phyloP scores from a whole-genome alignment of 495 filamentous ascomycete species.

The Penicillium turbatum region DNA sequence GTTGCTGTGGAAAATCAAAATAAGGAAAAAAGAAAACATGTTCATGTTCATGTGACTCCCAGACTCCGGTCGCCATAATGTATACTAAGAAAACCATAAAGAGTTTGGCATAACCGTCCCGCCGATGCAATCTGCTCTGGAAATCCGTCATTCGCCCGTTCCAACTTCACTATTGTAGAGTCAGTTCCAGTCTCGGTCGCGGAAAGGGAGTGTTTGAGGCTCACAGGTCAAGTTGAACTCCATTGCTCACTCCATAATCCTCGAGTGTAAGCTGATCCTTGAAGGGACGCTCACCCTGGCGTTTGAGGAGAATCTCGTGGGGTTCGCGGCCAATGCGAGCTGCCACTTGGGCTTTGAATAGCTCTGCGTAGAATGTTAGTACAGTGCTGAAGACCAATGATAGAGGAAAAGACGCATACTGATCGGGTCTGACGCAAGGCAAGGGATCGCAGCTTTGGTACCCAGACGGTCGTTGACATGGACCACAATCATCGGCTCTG shows the following conservation, averaged over 20 bases:
- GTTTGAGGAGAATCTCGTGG: slow-evolving; percentile 85
- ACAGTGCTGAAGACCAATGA: background rate
- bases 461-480: slow-evolving; percentile 88
- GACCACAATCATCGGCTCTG: slow-evolving; percentile 85
- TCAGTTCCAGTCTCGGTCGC: slow-evolving; percentile 15
- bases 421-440: slow-evolving; percentile 74
- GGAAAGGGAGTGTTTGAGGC: slow-evolving; percentile 17
- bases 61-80: slow-evolving; percentile 43
- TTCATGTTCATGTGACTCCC: slow-evolving; percentile 41
- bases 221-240: slow-evolving; percentile 80
- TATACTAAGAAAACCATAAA: slow-evolving; percentile 11
- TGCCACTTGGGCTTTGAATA: slow-evolving; percentile 89
- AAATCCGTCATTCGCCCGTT: slow-evolving; percentile 62
- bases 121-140: slow-evolving; percentile 1
- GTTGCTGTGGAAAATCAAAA: slow-evolving; percentile 12
- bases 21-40: slow-evolving; percentile 41
- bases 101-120: slow-evolving; percentile 10
- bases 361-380: slow-evolving; percentile 34
- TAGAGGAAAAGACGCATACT: slow-evolving; percentile 33
- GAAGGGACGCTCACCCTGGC: slow-evolving; percentile 87
- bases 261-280: slow-evolving; percentile 81
- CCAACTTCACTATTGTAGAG: slow-evolving; percentile 56
- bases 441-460: slow-evolving; percentile 85
- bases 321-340: slow-evolving; percentile 80
- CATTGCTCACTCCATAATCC: slow-evolving; percentile 87